Evolutionary conservation across 495 filamentous ascomycete genomes (phyloP).

Genomic region (Penicillium canariense): DNA sequence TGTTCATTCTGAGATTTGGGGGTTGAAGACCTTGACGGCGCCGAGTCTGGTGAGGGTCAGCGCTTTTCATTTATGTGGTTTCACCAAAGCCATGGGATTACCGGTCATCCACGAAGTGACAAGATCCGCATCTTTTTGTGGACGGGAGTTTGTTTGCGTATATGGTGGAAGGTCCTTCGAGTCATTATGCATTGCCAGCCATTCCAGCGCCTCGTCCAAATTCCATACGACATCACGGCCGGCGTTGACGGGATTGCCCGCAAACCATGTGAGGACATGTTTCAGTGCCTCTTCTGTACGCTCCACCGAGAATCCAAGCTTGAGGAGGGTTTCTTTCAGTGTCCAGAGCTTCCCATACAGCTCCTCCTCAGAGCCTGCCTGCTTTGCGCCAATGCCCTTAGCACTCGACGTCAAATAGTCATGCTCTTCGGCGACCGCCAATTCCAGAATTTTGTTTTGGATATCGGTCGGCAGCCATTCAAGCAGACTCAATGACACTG

Average conservation of each 20-base stretch:
- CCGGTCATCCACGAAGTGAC: constrained; percentile 45
- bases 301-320: constrained; percentile 63
- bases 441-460: constrained; percentile 68
- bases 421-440: constrained; percentile 47
- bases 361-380: constrained; percentile 61
- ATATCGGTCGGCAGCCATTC: constrained; percentile 80
- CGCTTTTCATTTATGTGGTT: constrained; percentile 14
- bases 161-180: constrained; percentile 70
- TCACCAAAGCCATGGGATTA: constrained; percentile 30
- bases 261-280: constrained; percentile 58
- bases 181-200: constrained; percentile 71
- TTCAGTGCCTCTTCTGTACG: constrained; percentile 63
- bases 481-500: constrained; percentile 61
- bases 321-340: constrained; percentile 63
- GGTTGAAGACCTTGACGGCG: constrained; percentile 34
- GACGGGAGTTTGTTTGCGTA: constrained; percentile 40
- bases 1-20: constrained; percentile 25
- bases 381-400: constrained; percentile 28
- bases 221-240: constrained; percentile 75
- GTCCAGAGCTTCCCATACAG: constrained; percentile 76
- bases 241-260: constrained; percentile 44
- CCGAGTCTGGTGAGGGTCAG: constrained; percentile 36
- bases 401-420: constrained; percentile 32
- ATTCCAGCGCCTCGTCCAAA: constrained; percentile 81
- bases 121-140: constrained; percentile 35